These are phyloP conservation scores for Aquilaria agallochum DNA, from an alignment of 441 rosid species.

Conservation along the genomic window DNA sequence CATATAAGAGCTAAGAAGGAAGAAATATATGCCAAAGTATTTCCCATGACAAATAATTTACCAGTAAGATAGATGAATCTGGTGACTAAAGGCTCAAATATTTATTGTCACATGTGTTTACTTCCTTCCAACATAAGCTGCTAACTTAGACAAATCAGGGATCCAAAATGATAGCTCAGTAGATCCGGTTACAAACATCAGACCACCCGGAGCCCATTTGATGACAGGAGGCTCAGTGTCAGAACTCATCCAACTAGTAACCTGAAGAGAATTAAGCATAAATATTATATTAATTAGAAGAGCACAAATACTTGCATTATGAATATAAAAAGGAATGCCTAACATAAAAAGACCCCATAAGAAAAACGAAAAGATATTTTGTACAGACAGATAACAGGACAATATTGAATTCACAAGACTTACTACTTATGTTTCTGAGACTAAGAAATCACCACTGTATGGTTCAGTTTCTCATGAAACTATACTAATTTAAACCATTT, in stretches of 20 bases:
- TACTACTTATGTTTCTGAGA: no score
- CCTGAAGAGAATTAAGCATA: constrained; percentile 34
- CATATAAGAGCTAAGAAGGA: constrained; percentile 2
- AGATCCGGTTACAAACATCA: constrained; percentile 88
- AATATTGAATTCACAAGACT: no score
- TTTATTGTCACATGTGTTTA: constrained; percentile 15
- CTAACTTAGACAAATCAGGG: constrained; percentile 86
- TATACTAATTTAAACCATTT: neutral
- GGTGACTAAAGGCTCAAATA: neutral
- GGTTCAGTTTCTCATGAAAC: no score
- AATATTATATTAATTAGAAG: neutral
- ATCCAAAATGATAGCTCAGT: constrained; percentile 85
- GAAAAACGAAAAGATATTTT: no score
- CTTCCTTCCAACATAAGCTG: constrained; percentile 85
- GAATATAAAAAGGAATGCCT: neutral
- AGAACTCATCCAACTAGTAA: constrained; percentile 68
- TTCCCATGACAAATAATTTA: neutral
- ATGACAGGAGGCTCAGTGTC: constrained; percentile 75
- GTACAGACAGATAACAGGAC: no score
- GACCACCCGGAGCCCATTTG: constrained; percentile 96
- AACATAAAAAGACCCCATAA: constrained; percentile 3
- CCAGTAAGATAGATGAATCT: constrained; percentile 1
- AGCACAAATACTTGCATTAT: neutral
- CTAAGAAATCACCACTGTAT: no score
- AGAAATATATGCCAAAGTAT: neutral